These are phyloP conservation scores for Myriosclerotinia duriaeana DNA, from an alignment of 2,329 filamentous ascomycete species.

Conservation along the genomic window DNA sequence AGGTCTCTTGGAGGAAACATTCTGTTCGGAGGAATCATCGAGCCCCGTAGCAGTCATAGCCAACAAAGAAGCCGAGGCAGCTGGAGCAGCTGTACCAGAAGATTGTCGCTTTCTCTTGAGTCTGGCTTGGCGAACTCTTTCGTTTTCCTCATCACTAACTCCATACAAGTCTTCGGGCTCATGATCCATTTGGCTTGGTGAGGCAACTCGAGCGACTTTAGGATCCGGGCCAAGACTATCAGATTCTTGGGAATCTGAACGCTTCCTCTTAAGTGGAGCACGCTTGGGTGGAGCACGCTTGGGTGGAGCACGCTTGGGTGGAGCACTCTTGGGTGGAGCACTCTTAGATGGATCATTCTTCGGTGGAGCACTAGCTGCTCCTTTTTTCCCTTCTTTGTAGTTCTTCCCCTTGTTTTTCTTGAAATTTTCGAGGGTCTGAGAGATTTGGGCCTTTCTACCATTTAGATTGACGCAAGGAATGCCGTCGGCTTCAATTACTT, in stretches of 20 bases:
- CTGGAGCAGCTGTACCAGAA: neutral
- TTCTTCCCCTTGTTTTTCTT: neutral
- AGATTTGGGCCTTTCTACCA: neutral
- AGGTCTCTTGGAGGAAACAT: too few relatives aligned
- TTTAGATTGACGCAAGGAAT: neutral
- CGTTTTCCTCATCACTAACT: neutral
- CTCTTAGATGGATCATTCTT: neutral
- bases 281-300: neutral
- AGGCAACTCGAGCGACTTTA: conserved; percentile 43
- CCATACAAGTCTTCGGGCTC: neutral
- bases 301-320: neutral
- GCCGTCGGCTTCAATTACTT: conserved; percentile 2
- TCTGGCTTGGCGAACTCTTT: neutral
- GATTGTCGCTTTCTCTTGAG: neutral
- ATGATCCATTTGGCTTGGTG: neutral
- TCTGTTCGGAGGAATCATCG: too few relatives aligned
- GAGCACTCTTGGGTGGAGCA: neutral
- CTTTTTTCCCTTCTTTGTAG: neutral
- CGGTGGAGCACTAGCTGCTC: neutral
- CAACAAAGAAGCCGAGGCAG: neutral
- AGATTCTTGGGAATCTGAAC: neutral
- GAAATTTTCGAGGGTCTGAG: conserved; percentile 8
- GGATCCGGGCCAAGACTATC: neutral
- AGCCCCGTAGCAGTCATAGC: too few relatives aligned
- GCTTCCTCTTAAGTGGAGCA: neutral